Percentiles rank a stretch among this genome's conserved stretches.
Conservation (phyloP, 2,329 filamentous ascomycete genomes). For the Remersonia thermophila region DNA sequence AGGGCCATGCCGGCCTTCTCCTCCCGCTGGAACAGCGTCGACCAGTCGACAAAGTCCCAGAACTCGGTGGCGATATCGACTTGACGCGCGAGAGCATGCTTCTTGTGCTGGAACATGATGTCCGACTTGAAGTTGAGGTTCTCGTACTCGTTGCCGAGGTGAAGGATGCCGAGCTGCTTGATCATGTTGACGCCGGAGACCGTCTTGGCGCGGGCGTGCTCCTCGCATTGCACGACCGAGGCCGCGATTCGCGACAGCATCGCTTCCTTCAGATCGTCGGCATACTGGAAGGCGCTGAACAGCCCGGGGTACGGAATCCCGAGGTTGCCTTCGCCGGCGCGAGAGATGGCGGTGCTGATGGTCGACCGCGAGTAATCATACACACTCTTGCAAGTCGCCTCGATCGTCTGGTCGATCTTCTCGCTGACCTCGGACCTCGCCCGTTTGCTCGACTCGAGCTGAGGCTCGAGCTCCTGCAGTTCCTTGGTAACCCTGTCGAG, state of each 20-base stretch:
- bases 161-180: conserved; percentile 75
- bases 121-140: conserved; percentile 82
- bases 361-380: conserved; percentile 72
- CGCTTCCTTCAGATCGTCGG: conserved; percentile 80
- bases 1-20: conserved; percentile 96
- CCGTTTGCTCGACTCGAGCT: conserved; percentile 72
- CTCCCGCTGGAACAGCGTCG: conserved; percentile 71
- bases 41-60: conserved; percentile 86
- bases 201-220: conserved; percentile 67
- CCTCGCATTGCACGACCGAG: conserved; percentile 69
- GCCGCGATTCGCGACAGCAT: conserved; percentile 82
- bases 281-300: conserved; percentile 77
- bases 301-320: conserved; percentile 80
- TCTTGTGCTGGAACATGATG: conserved; percentile 82
- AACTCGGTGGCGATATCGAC: conserved; percentile 80
- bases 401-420: conserved; percentile 68
- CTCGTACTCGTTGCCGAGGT: conserved; percentile 77
- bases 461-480: conserved; percentile 69
- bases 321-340: conserved; percentile 64
- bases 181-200: conserved; percentile 74
- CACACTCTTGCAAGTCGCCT: conserved; percentile 72
- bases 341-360: conserved; percentile 61
- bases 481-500: conserved; percentile 72
- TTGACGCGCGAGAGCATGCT: conserved; percentile 69
- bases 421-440: conserved; percentile 70